Evolutionary conservation across 805 yeast species (phyloP), one percentile per base, ranked within the genome.

Genomic region (Spathaspora girioi): DNA sequence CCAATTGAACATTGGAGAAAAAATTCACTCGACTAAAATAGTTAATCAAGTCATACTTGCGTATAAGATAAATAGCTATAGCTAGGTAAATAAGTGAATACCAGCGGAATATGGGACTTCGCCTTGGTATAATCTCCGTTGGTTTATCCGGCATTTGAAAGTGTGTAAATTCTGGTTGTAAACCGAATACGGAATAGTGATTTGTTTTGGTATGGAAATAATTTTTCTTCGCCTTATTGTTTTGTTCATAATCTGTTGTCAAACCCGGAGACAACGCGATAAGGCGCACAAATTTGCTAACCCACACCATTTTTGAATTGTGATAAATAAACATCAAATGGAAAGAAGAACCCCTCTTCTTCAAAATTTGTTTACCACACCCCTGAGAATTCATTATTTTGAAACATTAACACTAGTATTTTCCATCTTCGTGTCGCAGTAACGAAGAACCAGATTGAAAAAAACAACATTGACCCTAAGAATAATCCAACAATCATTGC

Each of bases 341-440:
- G 5, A 35, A 35, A 35, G 15, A 14, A 35, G 9, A 18, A n/a
- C 3, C 7, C 14, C 5, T 10, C 3, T 35, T 3, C 15, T 14
- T 29, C 10, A 17, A n/a, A n/a, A n/a, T n/a, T n/a, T n/a, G n/a
- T 26, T 40, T 23, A 48, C 50, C 50, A 48, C 20, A 51, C 45
- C 11, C 49, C 46, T 19, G 45, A 38, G 29, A 47, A 49, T 15
- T 51, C 40, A 29, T 49, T 51, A 35, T 48, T 49, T 41, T 48
- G 45, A 14, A 48, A 5, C 45, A 48, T 32, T 29, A 49, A 14
- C 12, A 46, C 31, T 6, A 51, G 23, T 20, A 48, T 15, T 47
- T 51, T 52, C 61, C 64, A 62, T 14, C 62, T 50, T 27, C 61
- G 48, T 32, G 45, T 20, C 9, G 54, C n/a, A 6, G 61, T 54